Evolutionary conservation across 1,139 yeast genomes (phyloP).

Genomic region (Meyerozyma elateridarum): DNA sequence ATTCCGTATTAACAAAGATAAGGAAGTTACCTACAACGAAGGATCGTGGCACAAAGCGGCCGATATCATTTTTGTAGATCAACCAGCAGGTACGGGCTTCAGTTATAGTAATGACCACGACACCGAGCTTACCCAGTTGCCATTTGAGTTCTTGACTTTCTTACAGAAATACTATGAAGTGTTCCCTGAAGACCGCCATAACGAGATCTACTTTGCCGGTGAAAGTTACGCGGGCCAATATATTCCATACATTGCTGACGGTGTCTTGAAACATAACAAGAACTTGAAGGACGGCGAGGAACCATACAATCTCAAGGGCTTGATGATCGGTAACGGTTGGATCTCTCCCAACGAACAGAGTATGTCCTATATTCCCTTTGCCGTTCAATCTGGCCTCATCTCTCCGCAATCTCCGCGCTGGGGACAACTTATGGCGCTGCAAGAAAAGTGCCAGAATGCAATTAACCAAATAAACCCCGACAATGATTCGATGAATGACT

Average conservation of each 20-base stretch:
- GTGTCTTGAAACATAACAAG: constrained; percentile 48
- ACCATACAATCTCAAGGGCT: constrained; percentile 50
- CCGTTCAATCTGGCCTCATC: constrained; percentile 56
- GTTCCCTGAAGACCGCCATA: constrained; percentile 67
- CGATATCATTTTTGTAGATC: constrained; percentile 83
- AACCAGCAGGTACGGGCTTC: constrained; percentile 94
- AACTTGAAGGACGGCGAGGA: constrained; percentile 14
- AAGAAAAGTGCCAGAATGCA: constrained; percentile 58
- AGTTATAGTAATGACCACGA: constrained; percentile 57
- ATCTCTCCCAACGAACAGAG: constrained; percentile 87
- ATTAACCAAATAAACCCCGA: constrained; percentile 31
- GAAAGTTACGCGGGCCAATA: constrained; percentile 98
- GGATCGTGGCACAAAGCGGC: constrained; percentile 87
- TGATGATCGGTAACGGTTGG: constrained; percentile 95
- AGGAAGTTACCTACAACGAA: constrained; percentile 47
- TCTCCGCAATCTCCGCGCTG: constrained; percentile 34
- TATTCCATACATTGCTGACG: constrained; percentile 79
- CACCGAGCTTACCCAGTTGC: constrained; percentile 54
- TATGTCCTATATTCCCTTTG: constrained; percentile 73
- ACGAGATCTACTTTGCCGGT: constrained; percentile 80
- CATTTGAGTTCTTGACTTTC: constrained; percentile 60
- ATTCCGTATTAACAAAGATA: constrained; percentile 50
- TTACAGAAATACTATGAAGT: constrained; percentile 59
- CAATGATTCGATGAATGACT: constrained; percentile 18
- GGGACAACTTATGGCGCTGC: constrained; percentile 39